Conservation (phyloP, 2,329 filamentous ascomycete genomes). For the Rhexocercosporidium sp. region DNA sequence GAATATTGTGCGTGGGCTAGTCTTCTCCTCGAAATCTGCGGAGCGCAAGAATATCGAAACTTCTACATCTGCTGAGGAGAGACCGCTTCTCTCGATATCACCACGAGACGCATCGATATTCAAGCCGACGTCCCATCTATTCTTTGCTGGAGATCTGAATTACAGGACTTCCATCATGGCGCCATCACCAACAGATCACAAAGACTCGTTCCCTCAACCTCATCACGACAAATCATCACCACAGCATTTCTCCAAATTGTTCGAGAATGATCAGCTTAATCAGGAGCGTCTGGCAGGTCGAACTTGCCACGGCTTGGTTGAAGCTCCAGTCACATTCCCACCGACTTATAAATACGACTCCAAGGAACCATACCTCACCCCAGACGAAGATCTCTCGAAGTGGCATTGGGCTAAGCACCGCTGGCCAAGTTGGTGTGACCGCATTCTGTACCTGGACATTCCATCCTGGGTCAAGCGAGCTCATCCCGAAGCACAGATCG, state of each 20-base stretch:
- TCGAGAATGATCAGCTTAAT: conserved; percentile 79
- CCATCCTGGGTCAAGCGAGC: conserved; percentile 55
- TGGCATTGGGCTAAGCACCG: conserved; percentile 83
- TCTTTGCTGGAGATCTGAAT: conserved; percentile 91
- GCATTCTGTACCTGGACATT: conserved; percentile 77
- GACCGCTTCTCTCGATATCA: conserved; percentile 46
- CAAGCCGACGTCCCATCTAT: conserved; percentile 75
- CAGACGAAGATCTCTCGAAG: conserved; percentile 47
- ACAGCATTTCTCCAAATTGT: conserved; percentile 68
- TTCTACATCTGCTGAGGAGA: conserved; percentile 43
- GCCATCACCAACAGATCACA: conserved; percentile 61
- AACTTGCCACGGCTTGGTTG: conserved; percentile 78
- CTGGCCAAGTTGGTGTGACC: conserved; percentile 93
- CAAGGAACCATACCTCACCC: conserved; percentile 47
- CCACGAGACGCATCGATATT: conserved; percentile 69
- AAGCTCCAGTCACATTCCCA: conserved; percentile 78
- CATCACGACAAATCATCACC: conserved; percentile 55
- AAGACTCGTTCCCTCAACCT: conserved; percentile 65
- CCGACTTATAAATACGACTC: conserved; percentile 91
- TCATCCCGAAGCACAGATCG: conserved; percentile 52
- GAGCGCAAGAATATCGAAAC: conserved; percentile 27
- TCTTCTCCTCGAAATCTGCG: conserved; percentile 63
- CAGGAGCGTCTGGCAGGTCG: conserved; percentile 71
- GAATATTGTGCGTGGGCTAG: conserved; percentile 77
- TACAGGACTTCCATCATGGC: conserved; percentile 79